Conservation (phyloP, 2,329 filamentous ascomycete species). For the Pseudogymnoascus sp. region DNA sequence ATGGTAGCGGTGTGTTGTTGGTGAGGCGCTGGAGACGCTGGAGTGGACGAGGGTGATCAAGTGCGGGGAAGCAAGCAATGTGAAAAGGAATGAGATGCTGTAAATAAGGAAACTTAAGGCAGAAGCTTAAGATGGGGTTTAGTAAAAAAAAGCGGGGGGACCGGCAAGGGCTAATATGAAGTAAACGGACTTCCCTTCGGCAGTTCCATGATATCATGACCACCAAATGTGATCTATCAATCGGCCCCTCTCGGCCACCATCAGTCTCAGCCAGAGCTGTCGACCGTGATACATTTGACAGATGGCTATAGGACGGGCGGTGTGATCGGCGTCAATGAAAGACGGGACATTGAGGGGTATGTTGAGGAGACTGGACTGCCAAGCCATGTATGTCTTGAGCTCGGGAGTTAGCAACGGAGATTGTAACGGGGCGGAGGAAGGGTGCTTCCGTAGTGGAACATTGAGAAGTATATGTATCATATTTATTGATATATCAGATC, state of each 20-base stretch:
- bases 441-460: background rate
- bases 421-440: background rate
- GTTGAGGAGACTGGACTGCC: background rate
- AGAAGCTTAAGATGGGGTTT: background rate
- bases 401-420: conserved; percentile 2
- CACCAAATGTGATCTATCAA: background rate
- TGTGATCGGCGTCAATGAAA: background rate
- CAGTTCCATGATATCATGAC: background rate
- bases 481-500: background rate
- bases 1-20: background rate
- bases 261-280: background rate
- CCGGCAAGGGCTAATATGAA: background rate
- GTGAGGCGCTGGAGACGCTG: background rate
- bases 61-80: background rate
- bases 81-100: background rate
- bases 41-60: background rate
- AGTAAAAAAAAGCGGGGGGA: background rate
- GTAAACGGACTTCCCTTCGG: background rate
- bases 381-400: background rate
- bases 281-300: background rate
- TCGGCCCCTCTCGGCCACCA: background rate
- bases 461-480: background rate
- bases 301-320: background rate
- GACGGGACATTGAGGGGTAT: background rate
- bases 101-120: background rate